phyloP scores from a whole-genome alignment of 768 basidiomycete genomes.

The Psilocybe cyanescens region DNA sequence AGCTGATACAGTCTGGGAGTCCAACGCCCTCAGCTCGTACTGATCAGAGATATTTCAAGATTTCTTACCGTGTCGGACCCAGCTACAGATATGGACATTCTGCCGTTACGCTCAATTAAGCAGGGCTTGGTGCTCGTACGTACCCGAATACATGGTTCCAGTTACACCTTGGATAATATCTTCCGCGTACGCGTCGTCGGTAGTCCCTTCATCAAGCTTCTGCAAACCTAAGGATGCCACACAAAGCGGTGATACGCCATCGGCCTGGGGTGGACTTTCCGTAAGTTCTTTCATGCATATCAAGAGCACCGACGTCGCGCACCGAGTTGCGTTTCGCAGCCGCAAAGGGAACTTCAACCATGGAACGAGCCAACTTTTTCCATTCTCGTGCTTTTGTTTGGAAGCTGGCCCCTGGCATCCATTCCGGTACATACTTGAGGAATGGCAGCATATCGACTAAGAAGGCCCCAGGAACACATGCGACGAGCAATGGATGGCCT shows the following conservation, averaged over 20 bases:
- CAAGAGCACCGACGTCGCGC: constrained; percentile 8
- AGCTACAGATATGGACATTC: constrained; percentile 5
- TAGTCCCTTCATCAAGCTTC: constrained; percentile 22
- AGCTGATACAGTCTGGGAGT: constrained; percentile 27
- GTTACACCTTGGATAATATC: constrained; percentile 8
- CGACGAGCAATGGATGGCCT: constrained; percentile 33
- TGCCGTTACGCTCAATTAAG: no score
- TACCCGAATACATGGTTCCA: constrained; percentile 8
- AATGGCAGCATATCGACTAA: constrained; percentile 46
- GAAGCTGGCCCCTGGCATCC: constrained; percentile 66
- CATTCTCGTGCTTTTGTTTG: constrained; percentile 51
- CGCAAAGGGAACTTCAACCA: constrained; percentile 42
- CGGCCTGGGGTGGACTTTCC: not conserved
- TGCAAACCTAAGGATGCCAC: constrained; percentile 27
- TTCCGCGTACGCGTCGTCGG: constrained; percentile 21
- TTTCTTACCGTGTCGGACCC: constrained; percentile 24
- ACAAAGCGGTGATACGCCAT: constrained; percentile 15
- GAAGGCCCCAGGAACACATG: constrained; percentile 43
- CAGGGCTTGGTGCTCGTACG: not conserved
- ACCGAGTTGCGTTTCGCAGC: constrained; percentile 30
- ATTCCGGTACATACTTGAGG: constrained; percentile 52
- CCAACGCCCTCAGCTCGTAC: not conserved
- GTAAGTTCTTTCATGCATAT: not conserved
- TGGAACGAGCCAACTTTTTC: constrained; percentile 35
- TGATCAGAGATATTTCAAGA: not conserved